A percentile compares a stretch with the other conserved stretches of the same genome.
Evolutionary conservation across 2,329 filamentous ascomycete genomes (phyloP).

Genomic region (Esteya vermicola): DNA sequence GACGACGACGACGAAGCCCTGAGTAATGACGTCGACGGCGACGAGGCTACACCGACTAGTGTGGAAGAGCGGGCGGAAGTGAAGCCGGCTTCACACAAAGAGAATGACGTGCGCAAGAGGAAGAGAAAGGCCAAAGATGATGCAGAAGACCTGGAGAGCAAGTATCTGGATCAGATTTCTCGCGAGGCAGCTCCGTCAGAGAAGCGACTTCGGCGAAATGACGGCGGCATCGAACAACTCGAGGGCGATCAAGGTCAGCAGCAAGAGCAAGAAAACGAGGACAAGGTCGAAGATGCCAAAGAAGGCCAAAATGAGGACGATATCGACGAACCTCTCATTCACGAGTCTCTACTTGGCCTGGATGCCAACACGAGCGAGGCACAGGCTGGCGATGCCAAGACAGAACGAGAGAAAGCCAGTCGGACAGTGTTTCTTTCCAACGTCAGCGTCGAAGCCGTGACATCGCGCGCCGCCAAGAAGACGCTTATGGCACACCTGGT

Average conservation of each 20-base stretch:
- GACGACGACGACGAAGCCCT: constrained; percentile 14
- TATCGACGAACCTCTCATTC: constrained; percentile 28
- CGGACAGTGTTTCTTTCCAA: constrained; percentile 91
- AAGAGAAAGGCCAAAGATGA: constrained; percentile 47
- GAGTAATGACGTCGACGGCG: not conserved
- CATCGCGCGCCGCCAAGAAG: constrained; percentile 69
- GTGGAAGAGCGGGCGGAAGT: constrained; percentile 22
- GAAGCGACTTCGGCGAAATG: constrained; percentile 36
- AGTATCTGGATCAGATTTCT: constrained; percentile 53
- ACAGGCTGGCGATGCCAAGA: constrained; percentile 36
- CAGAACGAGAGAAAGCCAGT: constrained; percentile 47
- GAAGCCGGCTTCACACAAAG: constrained; percentile 26
- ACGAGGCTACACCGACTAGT: not conserved
- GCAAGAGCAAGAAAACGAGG: constrained; percentile 20
- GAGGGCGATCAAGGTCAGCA: too few relatives aligned
- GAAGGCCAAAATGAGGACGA: constrained; percentile 25
- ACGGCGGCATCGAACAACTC: constrained; percentile 9
- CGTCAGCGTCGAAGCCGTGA: constrained; percentile 70
- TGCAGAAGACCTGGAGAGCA: constrained; percentile 55
- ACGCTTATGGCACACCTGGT: constrained; percentile 63
- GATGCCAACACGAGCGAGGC: constrained; percentile 11
- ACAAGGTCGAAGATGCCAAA: constrained; percentile 26
- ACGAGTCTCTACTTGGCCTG: constrained; percentile 39
- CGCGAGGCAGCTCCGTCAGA: constrained; percentile 29
- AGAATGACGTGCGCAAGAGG: constrained; percentile 43